Evolutionary conservation across 495 filamentous ascomycete genomes (phyloP), one percentile per base, ranked within the genome.

Genomic region (Hapsidospora chrysogenum): DNA sequence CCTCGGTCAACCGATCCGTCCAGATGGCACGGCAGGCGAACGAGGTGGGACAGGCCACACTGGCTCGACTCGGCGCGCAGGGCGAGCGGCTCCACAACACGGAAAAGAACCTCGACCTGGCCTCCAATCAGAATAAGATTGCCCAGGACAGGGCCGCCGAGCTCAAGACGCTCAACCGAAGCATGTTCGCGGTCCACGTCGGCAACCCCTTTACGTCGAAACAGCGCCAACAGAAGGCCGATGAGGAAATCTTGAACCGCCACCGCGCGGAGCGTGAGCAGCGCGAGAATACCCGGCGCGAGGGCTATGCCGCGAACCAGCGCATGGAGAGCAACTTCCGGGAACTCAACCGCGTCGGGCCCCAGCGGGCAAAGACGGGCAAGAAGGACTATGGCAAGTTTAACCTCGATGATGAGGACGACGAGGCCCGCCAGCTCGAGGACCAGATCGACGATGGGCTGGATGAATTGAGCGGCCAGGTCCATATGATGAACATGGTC

Each of bases 101-200:
- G 2, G 80, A 86, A 46, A 69, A 64, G 51, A 78, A 79, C 33
- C 60, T 89, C 17, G 78, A 87, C 41, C 60, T 74, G 35, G 75
- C 79, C 0, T 54, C 65, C 37, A 70, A 67, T 25, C 73, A 84
- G 42, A 80, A 76, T 38, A 64, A 67, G 10, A 49, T 76, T n/a
- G 83, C 83, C 0, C 75, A 78, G 35, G 78, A 78, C 37, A 82
- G 78, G 45, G 71, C 80, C 2, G 64, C 63, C 29, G 82, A 92
- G 42, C 54, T 92, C 10, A 84, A 82, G 56, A 75, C 64, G 0
- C 28, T 53, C 6, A 92, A 86, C 46, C 66, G 74, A 43, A 78
- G 71, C 56, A 87, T 92, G 84, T 87, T 89, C 41, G 76, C 77
- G 2, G 64, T 83, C 14, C 76, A 83, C 40, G 70, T 84, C 10